phyloP scores from a whole-genome alignment of 352 stramenopile genomes.

The Pythium guiyangense region DNA sequence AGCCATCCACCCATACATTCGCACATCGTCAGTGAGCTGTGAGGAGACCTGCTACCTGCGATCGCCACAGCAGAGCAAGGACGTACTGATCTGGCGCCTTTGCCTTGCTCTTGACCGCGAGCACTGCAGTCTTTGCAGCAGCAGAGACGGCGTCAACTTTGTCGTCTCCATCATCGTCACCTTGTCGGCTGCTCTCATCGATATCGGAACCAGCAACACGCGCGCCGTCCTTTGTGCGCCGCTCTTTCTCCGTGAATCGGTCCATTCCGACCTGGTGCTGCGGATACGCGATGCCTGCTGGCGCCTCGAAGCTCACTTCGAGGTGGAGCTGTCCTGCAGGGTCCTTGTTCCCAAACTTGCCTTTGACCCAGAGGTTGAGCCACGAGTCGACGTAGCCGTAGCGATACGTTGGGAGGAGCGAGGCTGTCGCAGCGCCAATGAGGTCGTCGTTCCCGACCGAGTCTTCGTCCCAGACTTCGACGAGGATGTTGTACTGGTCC shows the following conservation, averaged over 20 bases:
- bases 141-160: constrained; percentile 16
- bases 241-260: constrained; percentile 64
- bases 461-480: constrained; percentile 92
- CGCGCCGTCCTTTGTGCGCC: constrained; percentile 58
- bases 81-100: constrained; percentile 23
- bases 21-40: no score
- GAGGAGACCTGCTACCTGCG: no score
- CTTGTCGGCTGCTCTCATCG: not conserved
- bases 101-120: constrained; percentile 14
- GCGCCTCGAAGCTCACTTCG: constrained; percentile 84
- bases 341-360: constrained; percentile 83
- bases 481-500: constrained; percentile 88
- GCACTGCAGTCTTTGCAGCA: constrained; percentile 15
- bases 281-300: constrained; percentile 80
- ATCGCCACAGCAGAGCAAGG: not conserved
- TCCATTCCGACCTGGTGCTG: constrained; percentile 87
- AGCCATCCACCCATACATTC: not conserved
- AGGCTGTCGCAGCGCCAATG: constrained; percentile 81
- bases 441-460: constrained; percentile 87
- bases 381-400: constrained; percentile 86
- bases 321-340: constrained; percentile 84
- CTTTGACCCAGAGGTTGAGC: constrained; percentile 85
- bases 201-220: constrained; percentile 4
- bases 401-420: constrained; percentile 87
- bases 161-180: not conserved